Percentiles rank a stretch among this genome's conserved stretches.
Conservation (phyloP, 805 yeast genomes). For the Kregervanrija fluxuum region DNA sequence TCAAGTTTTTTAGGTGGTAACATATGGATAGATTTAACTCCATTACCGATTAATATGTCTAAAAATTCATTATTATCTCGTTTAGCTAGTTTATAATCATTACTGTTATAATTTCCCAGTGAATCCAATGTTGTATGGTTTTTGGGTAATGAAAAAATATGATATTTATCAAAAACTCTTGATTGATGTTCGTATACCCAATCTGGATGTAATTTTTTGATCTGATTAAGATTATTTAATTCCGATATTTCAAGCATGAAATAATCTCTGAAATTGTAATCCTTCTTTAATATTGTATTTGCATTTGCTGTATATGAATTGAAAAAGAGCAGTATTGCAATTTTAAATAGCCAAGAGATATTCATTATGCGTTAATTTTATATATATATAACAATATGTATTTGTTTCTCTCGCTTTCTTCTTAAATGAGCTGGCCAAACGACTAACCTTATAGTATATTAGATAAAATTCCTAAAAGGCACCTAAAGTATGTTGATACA, state of each 20-base stretch:
- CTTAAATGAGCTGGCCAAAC: too few species aligned
- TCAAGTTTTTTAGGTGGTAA: slow-evolving; percentile 46
- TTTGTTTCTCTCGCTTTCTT: too few species aligned
- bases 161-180: slow-evolving; percentile 53
- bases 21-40: slow-evolving; percentile 44
- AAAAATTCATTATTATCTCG: slow-evolving; percentile 23
- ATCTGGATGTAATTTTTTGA: slow-evolving; percentile 32
- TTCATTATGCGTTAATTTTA: not conserved
- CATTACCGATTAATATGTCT: slow-evolving; percentile 23
- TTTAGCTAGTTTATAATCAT: slow-evolving; percentile 23
- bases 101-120: slow-evolving; percentile 31
- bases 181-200: slow-evolving; percentile 61
- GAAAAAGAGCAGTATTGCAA: not conserved
- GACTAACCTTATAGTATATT: too few species aligned
- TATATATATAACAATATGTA: too few species aligned
- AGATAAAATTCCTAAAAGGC: too few species aligned
- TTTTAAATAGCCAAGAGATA: not conserved
- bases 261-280: slow-evolving; percentile 47
- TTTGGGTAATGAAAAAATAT: slow-evolving; percentile 55
- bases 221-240: slow-evolving; percentile 10
- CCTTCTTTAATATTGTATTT: slow-evolving; percentile 24
- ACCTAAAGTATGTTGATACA: too few species aligned
- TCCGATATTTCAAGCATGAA: slow-evolving; percentile 49
- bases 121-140: slow-evolving; percentile 24
- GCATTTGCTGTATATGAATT: too few species aligned